Conservation (phyloP, 257 asterid species). For the Solanum neorickii region DNA sequence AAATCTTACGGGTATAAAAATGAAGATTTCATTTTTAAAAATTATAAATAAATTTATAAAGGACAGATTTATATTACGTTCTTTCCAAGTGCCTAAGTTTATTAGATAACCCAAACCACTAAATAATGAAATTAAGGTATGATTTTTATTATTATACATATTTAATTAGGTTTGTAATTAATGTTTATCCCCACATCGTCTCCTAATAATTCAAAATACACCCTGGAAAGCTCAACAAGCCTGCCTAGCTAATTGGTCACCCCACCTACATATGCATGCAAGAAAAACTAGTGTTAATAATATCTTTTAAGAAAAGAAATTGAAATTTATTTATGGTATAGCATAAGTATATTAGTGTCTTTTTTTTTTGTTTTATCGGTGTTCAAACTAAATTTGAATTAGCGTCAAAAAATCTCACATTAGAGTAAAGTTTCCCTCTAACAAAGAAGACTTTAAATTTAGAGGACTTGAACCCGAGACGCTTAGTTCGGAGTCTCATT, state of each 20-base stretch:
- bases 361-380: too few species aligned
- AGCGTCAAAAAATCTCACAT: fast-evolving
- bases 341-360: neutral
- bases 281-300: neutral
- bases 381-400: too few species aligned
- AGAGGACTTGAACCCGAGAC: fast-evolving
- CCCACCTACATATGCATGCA: neutral
- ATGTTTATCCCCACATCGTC: neutral
- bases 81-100: neutral
- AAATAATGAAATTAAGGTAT: neutral
- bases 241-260: neutral
- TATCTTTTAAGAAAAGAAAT: neutral
- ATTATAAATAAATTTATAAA: neutral
- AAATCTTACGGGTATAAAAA: neutral
- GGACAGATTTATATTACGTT: neutral
- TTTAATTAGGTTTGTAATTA: neutral
- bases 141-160: neutral
- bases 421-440: neutral
- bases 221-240: neutral
- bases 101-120: neutral
- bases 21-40: neutral
- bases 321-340: neutral
- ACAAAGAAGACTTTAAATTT: too few species aligned
- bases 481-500: neutral
- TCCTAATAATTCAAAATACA: neutral